Evolutionary conservation across 495 filamentous ascomycete genomes (phyloP), one percentile per base, ranked within the genome.

Genomic region (Penicillium simplicissimum): DNA sequence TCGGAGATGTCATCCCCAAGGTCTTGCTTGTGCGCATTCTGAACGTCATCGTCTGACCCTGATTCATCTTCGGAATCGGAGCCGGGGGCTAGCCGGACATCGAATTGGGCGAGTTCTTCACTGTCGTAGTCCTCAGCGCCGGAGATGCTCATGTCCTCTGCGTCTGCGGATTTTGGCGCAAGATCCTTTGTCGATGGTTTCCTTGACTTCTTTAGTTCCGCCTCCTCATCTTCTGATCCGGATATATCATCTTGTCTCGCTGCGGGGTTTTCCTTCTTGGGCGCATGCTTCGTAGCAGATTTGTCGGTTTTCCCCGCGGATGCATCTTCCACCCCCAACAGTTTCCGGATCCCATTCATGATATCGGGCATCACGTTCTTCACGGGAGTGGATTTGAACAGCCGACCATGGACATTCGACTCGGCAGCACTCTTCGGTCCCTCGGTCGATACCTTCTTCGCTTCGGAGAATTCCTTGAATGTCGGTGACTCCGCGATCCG

Each of bases 351-450:
- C 35, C 79, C 85, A 33, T 75, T 79, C 62, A 96, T 71, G 0
- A 87, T 80, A 57, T 82, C 79, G 31, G 79, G 80, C 57, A 93
- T 76, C 9, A 84, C 85, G 61, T 87, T 84, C 76, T 88, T 88
- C 14, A 95, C 90, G 3, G 86, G 83, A 25, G 82, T 87, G 23
- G 87, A 87, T 64, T 91, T 94, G 71, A 83, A 96, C 53, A 98
- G 74, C 61, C 90, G 83, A 60, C 90, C 93, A 38, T 83, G 85
- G 11, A 98, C 92, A 79, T 97, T 97, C 34, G 82, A 77, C 48
- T 77, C 79, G 6, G 79, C 83, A 1, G 85, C 73, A 53, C 84
- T 83, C 55, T 78, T 71, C 3, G 79, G 74, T 14, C 72, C 76
- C 36, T 79, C 70, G 13, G 64, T 63, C 0, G 71, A 55, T 43